phyloP scores from a whole-genome alignment of 1,284 basidiomycete species.

The Naganishia sp. region DNA sequence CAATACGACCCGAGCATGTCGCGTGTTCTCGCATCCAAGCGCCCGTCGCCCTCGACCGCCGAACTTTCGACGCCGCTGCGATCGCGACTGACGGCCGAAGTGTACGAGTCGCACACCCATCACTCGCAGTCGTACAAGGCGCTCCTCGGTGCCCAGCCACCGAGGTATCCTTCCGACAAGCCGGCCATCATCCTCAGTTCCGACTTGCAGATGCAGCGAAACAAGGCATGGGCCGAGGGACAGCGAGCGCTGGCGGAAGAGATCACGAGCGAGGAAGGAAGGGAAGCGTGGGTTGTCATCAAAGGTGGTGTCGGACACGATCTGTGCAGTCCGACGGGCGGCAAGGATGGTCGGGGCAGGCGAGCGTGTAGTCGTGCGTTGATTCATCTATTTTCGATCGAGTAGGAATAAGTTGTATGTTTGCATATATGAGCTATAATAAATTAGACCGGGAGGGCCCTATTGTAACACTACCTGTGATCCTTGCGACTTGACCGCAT shows the following conservation, averaged over 20 bases:
- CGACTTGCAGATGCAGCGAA: slow-evolving; percentile 39
- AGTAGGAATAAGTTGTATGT: slow-evolving; percentile 7
- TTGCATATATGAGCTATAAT: slow-evolving; percentile 11
- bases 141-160: slow-evolving; percentile 39
- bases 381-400: slow-evolving; percentile 30
- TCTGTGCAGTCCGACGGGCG: slow-evolving; percentile 39
- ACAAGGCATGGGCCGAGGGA: slow-evolving; percentile 45
- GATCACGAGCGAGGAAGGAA: slow-evolving; percentile 44
- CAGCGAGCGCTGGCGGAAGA: slow-evolving; percentile 46
- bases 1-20: slow-evolving; percentile 43
- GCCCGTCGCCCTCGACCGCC: slow-evolving; percentile 40
- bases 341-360: slow-evolving; percentile 33
- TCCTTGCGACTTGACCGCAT: too few relatives aligned
- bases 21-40: slow-evolving; percentile 43
- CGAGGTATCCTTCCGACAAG: slow-evolving; percentile 39
- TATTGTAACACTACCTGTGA: neutral
- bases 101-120: slow-evolving; percentile 44
- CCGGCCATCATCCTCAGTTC: slow-evolving; percentile 44
- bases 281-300: slow-evolving; percentile 46
- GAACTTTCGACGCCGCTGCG: slow-evolving; percentile 43
- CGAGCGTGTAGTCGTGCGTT: slow-evolving; percentile 32
- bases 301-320: slow-evolving; percentile 39
- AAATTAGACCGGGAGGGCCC: neutral
- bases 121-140: slow-evolving; percentile 42
- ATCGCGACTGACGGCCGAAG: slow-evolving; percentile 46